These are phyloP conservation scores for Eimeria necatrix DNA, from an alignment of 169 alveolate genomes.

Conservation along the genomic window DNA sequence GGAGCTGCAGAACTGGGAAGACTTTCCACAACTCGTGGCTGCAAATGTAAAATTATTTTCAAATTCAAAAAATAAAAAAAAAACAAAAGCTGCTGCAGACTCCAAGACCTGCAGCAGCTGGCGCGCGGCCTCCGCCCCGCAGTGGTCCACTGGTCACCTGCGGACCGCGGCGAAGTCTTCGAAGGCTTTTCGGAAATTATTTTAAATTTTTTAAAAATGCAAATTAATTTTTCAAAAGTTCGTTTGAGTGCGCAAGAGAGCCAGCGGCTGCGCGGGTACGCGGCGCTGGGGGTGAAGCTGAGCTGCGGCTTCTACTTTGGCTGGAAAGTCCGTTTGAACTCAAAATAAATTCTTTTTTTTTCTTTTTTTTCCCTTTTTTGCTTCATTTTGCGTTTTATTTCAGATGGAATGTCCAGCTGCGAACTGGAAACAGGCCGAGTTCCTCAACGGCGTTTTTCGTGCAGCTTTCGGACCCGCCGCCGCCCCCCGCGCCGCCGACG, in stretches of 20 bases:
- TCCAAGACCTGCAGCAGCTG: slow-evolving; percentile 12
- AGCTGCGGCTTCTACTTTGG: background rate
- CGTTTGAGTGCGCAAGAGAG: background rate
- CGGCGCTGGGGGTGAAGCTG: background rate
- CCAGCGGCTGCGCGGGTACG: background rate
- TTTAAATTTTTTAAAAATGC: background rate
- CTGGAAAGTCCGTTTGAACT: background rate
- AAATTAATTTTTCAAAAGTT: background rate
- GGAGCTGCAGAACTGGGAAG: background rate
- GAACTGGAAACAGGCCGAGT: background rate
- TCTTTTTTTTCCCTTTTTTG: background rate
- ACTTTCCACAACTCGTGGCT: background rate
- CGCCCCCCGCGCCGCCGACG: too few species aligned
- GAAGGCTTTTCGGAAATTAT: background rate
- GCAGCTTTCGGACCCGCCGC: too few species aligned
- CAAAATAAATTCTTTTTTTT: background rate
- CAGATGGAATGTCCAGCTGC: background rate
- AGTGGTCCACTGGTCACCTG: slow-evolving; percentile 21
- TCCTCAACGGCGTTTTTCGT: background rate
- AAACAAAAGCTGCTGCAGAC: background rate
- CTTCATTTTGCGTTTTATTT: background rate
- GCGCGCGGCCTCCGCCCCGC: background rate
- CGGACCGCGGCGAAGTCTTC: background rate
- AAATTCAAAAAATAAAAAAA: background rate
- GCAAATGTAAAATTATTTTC: background rate